phyloP scores from a whole-genome alignment of 192 early-diverging fungal species.

The Chytriomyces confervae region DNA sequence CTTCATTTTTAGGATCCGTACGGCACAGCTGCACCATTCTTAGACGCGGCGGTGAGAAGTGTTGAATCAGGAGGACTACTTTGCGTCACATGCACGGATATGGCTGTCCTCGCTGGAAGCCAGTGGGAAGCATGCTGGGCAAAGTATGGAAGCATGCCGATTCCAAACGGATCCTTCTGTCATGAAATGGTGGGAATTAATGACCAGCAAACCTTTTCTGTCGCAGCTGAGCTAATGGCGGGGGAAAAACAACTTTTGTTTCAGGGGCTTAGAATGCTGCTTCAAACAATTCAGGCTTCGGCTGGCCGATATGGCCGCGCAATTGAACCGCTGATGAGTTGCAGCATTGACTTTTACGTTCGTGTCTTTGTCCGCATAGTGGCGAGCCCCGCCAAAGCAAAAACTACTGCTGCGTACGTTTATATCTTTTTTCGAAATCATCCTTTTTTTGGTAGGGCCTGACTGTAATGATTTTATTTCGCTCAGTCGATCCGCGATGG shows the following conservation, averaged over 20 bases:
- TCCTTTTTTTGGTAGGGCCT: background rate
- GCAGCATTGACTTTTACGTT: constrained; percentile 98
- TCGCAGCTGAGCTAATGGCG: background rate
- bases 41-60: constrained; percentile 92
- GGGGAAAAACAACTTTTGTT: constrained; percentile 18
- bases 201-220: background rate
- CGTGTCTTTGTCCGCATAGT: constrained; percentile 93
- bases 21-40: constrained; percentile 92
- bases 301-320: constrained; percentile 83
- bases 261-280: constrained; percentile 82
- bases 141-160: constrained; percentile 94
- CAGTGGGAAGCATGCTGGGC: constrained; percentile 85
- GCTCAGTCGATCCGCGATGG: constrained; percentile 75
- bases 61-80: constrained; percentile 88
- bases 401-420: constrained; percentile 73
- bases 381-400: constrained; percentile 73
- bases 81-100: constrained; percentile 98
- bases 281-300: constrained; percentile 81
- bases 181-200: constrained; percentile 81
- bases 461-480: constrained; percentile 12
- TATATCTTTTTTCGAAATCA: background rate
- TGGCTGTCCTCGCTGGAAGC: constrained; percentile 89
- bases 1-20: constrained; percentile 78
- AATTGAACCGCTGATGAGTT: constrained; percentile 88
- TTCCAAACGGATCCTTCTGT: constrained; percentile 83